These are phyloP conservation scores for Histomonas meleagridis DNA, from an alignment of 208 protist genomes.

Conservation along the genomic window DNA sequence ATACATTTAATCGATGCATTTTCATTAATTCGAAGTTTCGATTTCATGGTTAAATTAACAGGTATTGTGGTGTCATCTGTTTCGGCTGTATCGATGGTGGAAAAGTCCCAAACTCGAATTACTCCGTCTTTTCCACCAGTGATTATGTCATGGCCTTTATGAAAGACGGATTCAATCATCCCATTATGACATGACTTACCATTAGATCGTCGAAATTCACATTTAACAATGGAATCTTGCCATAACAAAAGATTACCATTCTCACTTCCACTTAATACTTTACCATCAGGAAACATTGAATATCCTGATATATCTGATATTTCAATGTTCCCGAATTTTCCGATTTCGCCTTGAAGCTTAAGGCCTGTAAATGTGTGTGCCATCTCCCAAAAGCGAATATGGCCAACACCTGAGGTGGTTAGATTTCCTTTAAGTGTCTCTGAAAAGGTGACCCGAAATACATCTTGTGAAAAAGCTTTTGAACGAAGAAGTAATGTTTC, in stretches of 20 bases:
- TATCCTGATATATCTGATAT: slow-evolving; percentile 79
- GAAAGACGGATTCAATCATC: slow-evolving; percentile 66
- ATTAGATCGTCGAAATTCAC: slow-evolving; percentile 62
- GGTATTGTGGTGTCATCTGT: slow-evolving; percentile 11
- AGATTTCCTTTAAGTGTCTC: slow-evolving; percentile 70
- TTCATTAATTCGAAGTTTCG: background rate
- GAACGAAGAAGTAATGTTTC: slow-evolving; percentile 69
- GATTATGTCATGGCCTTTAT: slow-evolving; percentile 65
- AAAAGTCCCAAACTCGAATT: slow-evolving; percentile 76
- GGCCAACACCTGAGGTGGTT: slow-evolving; percentile 73
- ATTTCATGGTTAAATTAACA: background rate
- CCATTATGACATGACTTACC: slow-evolving; percentile 59
- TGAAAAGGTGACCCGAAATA: slow-evolving; percentile 74
- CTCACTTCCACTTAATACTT: slow-evolving; percentile 72
- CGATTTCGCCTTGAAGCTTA: slow-evolving; percentile 75
- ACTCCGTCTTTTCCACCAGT: slow-evolving; percentile 80
- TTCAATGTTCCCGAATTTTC: slow-evolving; percentile 89
- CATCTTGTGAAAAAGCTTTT: slow-evolving; percentile 84
- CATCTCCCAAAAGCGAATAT: slow-evolving; percentile 94
- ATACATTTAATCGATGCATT: slow-evolving; percentile 2
- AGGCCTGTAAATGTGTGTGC: slow-evolving; percentile 87
- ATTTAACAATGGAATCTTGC: slow-evolving; percentile 83
- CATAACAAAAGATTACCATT: slow-evolving; percentile 78
- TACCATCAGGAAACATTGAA: slow-evolving; percentile 60
- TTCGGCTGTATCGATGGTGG: slow-evolving; percentile 71